Evolutionary conservation across 2,329 filamentous ascomycete species (phyloP), one percentile per base, ranked within the genome.

Genomic region (Cordyceps militaris): DNA sequence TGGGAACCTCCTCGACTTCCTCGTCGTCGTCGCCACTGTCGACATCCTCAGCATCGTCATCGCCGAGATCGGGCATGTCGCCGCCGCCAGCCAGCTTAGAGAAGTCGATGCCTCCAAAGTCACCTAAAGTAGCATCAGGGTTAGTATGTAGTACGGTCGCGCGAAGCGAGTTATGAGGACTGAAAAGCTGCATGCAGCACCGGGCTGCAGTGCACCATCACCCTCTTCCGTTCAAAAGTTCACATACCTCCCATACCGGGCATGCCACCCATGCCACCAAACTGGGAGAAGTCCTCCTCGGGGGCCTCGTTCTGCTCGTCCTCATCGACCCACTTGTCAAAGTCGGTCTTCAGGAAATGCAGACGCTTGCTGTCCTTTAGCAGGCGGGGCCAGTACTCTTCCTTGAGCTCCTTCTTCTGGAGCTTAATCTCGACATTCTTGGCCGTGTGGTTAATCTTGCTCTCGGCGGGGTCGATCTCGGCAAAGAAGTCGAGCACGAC

Each of bases 321-420:
- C 84, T 97, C 91, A 66, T 97, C 92, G 68, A 96, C 89, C 92
- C 92, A 97, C 88, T 96, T 97, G 80, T 97, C 92, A 68, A 99
- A 99, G 78, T 99, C 88, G 63, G 94, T 97, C 87, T 96, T 96
- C 69, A 99, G 77, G 84, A 91, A 99, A 78, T 97, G 94, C 57
- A 89, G 78, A 80, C 91, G 96, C 82, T 90, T 87, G 65, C 79
- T 74, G 61, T 93, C 89, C 86, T 97, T 97, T 72, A 97, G 82
- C 69, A 99, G 82, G 63, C 94, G 86, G 62, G 92, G 92, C 94
- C 94, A 99, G 84, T 87, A 97, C 76, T 94, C 91, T 69, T 91
- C 85, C 76, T 91, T 89, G 64, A 94, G 82, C 70, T 96, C 91
- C 86, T 97, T 97, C 89, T 99, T 99, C 76, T 90, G 85, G 73